Conservation (phyloP, 805 yeast species). For the Myxozyma kluyveri region DNA sequence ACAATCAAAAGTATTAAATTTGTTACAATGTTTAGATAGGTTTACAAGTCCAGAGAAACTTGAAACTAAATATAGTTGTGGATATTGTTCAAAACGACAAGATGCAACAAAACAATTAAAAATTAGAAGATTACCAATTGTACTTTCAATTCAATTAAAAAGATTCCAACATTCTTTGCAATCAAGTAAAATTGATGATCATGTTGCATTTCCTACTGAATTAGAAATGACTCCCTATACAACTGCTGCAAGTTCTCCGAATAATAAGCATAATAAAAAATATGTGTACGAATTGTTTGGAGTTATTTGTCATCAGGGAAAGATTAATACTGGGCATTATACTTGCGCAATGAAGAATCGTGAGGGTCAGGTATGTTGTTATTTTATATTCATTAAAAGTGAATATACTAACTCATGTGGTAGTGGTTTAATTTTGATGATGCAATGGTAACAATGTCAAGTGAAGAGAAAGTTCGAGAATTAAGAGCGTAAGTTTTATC, state of each 20-base stretch:
- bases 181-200: slow-evolving; percentile 70
- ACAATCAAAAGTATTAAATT: slow-evolving; percentile 22
- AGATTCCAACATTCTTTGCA: slow-evolving; percentile 58
- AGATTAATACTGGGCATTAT: slow-evolving; percentile 95
- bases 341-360: slow-evolving; percentile 70
- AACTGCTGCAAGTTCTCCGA: slow-evolving; percentile 6
- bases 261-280: slow-evolving; percentile 25
- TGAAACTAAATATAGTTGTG: slow-evolving; percentile 71
- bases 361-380: slow-evolving; percentile 45
- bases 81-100: slow-evolving; percentile 58
- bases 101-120: slow-evolving; percentile 70
- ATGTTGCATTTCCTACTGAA: slow-evolving; percentile 67
- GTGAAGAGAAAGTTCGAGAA: slow-evolving; percentile 61
- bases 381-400: slow-evolving; percentile 11
- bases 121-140: slow-evolving; percentile 68
- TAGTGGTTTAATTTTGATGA: slow-evolving; percentile 92
- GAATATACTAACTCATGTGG: slow-evolving; percentile 28
- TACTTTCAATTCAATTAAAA: slow-evolving; percentile 80
- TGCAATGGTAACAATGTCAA: slow-evolving; percentile 66
- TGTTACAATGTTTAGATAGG: slow-evolving; percentile 41
- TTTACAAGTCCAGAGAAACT: slow-evolving; percentile 77
- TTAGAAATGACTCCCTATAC: slow-evolving; percentile 67
- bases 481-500: slow-evolving; percentile 67
- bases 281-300: slow-evolving; percentile 80
- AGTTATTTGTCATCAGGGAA: slow-evolving; percentile 84